These are phyloP conservation scores for Alternaria sp. DNA, from an alignment of 2,329 filamentous ascomycete genomes.

Conservation along the genomic window DNA sequence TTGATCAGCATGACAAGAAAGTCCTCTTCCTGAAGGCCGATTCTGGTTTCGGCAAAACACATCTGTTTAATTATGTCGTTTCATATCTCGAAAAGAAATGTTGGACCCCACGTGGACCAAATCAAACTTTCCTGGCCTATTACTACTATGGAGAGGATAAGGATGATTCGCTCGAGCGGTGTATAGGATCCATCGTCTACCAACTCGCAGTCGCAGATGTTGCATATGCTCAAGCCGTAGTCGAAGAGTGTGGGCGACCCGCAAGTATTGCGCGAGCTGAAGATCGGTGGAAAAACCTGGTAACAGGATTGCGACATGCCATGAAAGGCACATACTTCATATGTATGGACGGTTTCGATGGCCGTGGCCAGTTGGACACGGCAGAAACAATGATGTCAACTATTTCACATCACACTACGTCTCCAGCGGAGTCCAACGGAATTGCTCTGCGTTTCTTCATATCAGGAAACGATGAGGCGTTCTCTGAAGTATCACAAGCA, in stretches of 20 bases:
- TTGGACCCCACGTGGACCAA: background rate
- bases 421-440: background rate
- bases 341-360: conserved; percentile 21
- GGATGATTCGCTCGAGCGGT: conserved; percentile 21
- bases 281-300: conserved; percentile 13
- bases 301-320: conserved; percentile 1
- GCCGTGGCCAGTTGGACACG: background rate
- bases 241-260: background rate
- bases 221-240: conserved; percentile 19
- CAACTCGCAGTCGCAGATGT: conserved; percentile 17
- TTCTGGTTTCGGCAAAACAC: background rate
- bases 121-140: conserved; percentile 16
- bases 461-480: background rate
- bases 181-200: conserved; percentile 24
- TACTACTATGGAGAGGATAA: conserved; percentile 27
- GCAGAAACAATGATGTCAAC: background rate
- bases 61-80: background rate
- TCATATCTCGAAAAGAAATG: conserved; percentile 6
- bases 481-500: background rate
- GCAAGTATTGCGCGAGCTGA: conserved; percentile 9
- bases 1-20: background rate
- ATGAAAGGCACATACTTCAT: conserved; percentile 27
- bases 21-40: background rate
- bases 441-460: background rate
- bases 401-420: background rate